Base-by-base conservation (phyloP, 225 moss, liverwort and hornwort species). In the Climacium dendroides region DNA sequence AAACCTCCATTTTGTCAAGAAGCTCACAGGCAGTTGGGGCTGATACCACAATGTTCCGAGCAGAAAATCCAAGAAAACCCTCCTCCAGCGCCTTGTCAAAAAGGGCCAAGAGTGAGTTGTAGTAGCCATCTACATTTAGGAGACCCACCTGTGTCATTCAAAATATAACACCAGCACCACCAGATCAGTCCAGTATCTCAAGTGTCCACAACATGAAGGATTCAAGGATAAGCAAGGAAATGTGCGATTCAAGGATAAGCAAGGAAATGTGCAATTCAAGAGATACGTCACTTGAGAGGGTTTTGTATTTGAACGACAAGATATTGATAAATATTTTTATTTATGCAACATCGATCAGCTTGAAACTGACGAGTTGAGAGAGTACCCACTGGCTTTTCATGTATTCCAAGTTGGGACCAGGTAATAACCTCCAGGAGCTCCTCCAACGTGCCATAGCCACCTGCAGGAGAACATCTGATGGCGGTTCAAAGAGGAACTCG, bases 371-470 rank as follows among this genome's bases (percentile, higher is more conserved):
- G 3, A 35, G 58, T 23, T 47, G 82, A 37, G 28, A 82, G 61
- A 10, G 30, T 29, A 19, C 90, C 59, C 87, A 98, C 97, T 78
- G 98, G 98, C 90, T 98, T 98, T 81, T 96, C 94, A 78, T 98
- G 98, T 22, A 98, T 97, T 60, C 98, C 98, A 43, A 98, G 95
- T n/a, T 98, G 98, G 20, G 94, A 93, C 98, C 98, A 98, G 7
- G 98, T 98, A 20, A 98, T 98, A 83, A 98, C 96, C 90, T 98
- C 98, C 43, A 98, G 86, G 64, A 98, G 91, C 90, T 98, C 98
- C 85, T 98, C 97, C 87, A 98, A 89, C 11, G 98, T 98, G 89
- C 98, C 98, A 85, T 96, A 98, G 58, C 98, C 98, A 37, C 98
- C 97, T 98, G 92, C 79, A 77, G 43, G 43, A 65, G 57, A 45